phyloP scores from a whole-genome alignment of 176 grass and related monocot genomes.

The Zea luxurians region DNA sequence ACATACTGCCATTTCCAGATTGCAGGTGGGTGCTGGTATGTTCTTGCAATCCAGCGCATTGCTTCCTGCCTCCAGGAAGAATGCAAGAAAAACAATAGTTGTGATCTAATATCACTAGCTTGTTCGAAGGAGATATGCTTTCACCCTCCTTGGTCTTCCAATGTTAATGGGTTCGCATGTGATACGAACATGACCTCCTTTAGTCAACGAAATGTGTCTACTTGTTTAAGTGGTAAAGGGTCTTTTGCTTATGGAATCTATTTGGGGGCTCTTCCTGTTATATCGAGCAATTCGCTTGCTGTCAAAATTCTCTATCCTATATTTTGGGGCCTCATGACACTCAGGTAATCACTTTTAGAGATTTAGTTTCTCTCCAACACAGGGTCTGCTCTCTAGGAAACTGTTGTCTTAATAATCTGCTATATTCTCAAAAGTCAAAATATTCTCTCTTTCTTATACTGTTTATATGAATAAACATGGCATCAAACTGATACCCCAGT shows the following conservation, averaged over 20 bases:
- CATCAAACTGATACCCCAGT: not conserved
- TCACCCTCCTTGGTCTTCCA: constrained; percentile 37
- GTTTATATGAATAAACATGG: not conserved
- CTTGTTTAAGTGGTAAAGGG: constrained; percentile 64
- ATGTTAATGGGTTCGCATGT: constrained; percentile 48
- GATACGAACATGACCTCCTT: constrained; percentile 45
- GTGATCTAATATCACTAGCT: constrained; percentile 60
- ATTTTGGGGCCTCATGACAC: constrained; percentile 98
- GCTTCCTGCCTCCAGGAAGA: constrained; percentile 65
- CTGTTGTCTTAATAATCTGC: not conserved
- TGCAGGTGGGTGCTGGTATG: constrained; percentile 90
- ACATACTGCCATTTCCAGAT: constrained; percentile 51
- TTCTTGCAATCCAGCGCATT: constrained; percentile 93
- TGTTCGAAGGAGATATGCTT: constrained; percentile 69
- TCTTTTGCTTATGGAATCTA: constrained; percentile 83
- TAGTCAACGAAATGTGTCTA: constrained; percentile 50
- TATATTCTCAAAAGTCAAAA: not conserved
- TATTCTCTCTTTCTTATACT: not conserved
- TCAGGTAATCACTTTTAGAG: constrained; percentile 61
- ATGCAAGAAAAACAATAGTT: constrained; percentile 65
- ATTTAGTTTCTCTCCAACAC: not conserved
- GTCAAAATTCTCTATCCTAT: constrained; percentile 95
- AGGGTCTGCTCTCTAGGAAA: not conserved
- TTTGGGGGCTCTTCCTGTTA: constrained; percentile 79
- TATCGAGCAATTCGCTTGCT: constrained; percentile 83